Percentiles rank a stretch among this genome's conserved stretches.
Conservation (phyloP, 495 filamentous ascomycete genomes). For the Tuber microsphaerosporum region DNA sequence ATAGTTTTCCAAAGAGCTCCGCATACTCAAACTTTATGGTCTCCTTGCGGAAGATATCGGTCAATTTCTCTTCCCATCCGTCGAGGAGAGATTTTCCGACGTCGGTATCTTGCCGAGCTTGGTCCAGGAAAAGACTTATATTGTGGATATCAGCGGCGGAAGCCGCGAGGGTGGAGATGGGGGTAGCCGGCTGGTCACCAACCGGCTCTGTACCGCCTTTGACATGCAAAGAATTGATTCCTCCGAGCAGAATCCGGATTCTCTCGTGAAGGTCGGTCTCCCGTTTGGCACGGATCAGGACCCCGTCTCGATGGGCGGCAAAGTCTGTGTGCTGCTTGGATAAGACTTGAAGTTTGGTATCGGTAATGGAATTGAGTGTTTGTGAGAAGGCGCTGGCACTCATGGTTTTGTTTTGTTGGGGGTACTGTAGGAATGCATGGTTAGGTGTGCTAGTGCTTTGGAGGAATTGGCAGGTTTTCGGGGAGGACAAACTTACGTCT, state of each 20-base stretch:
- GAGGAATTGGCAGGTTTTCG: neutral
- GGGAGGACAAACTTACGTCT: neutral
- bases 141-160: conserved; percentile 23
- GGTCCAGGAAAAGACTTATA: conserved; percentile 21
- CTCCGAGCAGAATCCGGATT: conserved; percentile 44
- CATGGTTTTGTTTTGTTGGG: neutral
- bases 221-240: conserved; percentile 42
- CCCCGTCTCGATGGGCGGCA: conserved; percentile 44
- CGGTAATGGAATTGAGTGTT: conserved; percentile 59
- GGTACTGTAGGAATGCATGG: neutral
- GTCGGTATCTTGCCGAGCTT: conserved; percentile 41
- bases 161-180: conserved; percentile 28
- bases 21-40: conserved; percentile 56
- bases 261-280: conserved; percentile 41
- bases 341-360: conserved; percentile 57
- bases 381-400: conserved; percentile 48
- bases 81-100: conserved; percentile 43
- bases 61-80: conserved; percentile 47
- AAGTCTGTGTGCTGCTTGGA: conserved; percentile 54
- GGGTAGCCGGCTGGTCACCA: conserved; percentile 34
- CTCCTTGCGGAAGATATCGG: conserved; percentile 45
- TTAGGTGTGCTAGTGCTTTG: neutral
- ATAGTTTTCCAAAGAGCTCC: conserved; percentile 54
- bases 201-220: neutral
- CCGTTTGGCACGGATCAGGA: conserved; percentile 39